phyloP scores from a whole-genome alignment of 2,329 filamentous ascomycete genomes.

The Blumeriella jaapii region DNA sequence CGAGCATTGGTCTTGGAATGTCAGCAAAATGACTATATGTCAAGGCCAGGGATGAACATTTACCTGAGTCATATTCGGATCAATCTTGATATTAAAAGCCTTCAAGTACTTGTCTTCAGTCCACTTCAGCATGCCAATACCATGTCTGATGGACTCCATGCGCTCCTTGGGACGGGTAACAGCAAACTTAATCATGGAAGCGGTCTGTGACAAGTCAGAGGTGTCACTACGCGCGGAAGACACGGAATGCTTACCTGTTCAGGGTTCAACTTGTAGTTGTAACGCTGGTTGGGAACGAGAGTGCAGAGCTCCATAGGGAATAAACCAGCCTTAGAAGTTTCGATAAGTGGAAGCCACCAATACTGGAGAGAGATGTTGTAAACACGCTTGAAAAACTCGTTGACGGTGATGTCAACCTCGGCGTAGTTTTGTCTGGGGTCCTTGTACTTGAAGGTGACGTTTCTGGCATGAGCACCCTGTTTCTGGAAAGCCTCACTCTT shows the following conservation, averaged over 20 bases:
- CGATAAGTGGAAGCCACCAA: slow-evolving; percentile 43
- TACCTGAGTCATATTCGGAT: slow-evolving; percentile 45
- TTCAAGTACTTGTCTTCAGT: slow-evolving; percentile 54
- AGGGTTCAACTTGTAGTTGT: slow-evolving; percentile 49
- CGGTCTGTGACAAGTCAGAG: slow-evolving; percentile 43
- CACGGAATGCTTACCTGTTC: slow-evolving; percentile 27
- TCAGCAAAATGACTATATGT: slow-evolving; percentile 8
- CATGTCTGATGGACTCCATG: slow-evolving; percentile 53
- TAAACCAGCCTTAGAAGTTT: slow-evolving; percentile 40
- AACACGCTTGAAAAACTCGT: slow-evolving; percentile 42
- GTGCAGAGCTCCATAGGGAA: slow-evolving; percentile 53
- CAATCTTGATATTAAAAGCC: slow-evolving; percentile 64
- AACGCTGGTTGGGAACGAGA: slow-evolving; percentile 44
- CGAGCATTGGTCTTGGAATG: slow-evolving; percentile 48
- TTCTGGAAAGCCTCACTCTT: slow-evolving; percentile 28
- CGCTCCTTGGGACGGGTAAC: slow-evolving; percentile 65
- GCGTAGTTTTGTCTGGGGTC: slow-evolving; percentile 28
- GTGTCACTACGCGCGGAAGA: neutral
- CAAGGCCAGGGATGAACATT: neutral
- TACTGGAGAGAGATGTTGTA: slow-evolving; percentile 41
- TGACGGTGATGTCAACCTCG: slow-evolving; percentile 29
- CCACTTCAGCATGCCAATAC: slow-evolving; percentile 59
- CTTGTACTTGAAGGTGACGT: slow-evolving; percentile 43
- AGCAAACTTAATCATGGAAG: slow-evolving; percentile 85
- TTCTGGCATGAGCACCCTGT: slow-evolving; percentile 38